Percentiles rank a stretch among this genome's conserved stretches.
phyloP scores from a whole-genome alignment of 257 asterid genomes.

The Salvia rosmarinus region DNA sequence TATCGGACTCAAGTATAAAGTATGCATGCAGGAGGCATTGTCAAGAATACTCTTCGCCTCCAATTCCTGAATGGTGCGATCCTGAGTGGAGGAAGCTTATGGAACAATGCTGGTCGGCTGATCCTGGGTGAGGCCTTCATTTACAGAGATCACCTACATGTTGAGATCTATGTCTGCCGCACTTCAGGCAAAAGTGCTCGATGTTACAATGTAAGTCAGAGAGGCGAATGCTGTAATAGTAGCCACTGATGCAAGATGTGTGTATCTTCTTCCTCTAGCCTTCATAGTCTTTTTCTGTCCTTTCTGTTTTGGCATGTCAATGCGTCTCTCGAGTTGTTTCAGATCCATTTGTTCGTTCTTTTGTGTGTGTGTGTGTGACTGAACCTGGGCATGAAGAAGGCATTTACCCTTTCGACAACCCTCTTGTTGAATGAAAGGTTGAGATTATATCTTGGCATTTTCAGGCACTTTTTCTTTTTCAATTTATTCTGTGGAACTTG shows the following conservation, averaged over 20 bases:
- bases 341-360: constrained; percentile 31
- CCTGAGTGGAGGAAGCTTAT: constrained; percentile 68
- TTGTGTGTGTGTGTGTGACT: neutral
- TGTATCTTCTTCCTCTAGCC: constrained; percentile 35
- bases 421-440: too few relatives aligned
- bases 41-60: constrained; percentile 74
- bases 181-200: constrained; percentile 44
- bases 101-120: constrained; percentile 76
- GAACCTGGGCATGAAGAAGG: neutral
- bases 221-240: constrained; percentile 26
- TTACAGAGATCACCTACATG: constrained; percentile 61
- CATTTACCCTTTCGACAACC: too few relatives aligned
- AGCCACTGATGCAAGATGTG: constrained; percentile 37
- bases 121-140: constrained; percentile 71
- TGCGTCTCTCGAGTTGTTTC: neutral
- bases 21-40: constrained; percentile 61
- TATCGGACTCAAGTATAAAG: neutral
- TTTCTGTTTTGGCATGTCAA: constrained; percentile 21
- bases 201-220: constrained; percentile 41
- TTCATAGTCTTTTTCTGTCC: constrained; percentile 25
- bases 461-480: too few relatives aligned
- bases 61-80: constrained; percentile 66
- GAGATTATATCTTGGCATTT: too few relatives aligned
- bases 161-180: constrained; percentile 58
- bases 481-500: too few relatives aligned